A percentile compares a stretch with the other conserved stretches of the same genome.
Conservation (phyloP, 192 early-diverging fungal genomes). For the Thamnidium elegans region DNA sequence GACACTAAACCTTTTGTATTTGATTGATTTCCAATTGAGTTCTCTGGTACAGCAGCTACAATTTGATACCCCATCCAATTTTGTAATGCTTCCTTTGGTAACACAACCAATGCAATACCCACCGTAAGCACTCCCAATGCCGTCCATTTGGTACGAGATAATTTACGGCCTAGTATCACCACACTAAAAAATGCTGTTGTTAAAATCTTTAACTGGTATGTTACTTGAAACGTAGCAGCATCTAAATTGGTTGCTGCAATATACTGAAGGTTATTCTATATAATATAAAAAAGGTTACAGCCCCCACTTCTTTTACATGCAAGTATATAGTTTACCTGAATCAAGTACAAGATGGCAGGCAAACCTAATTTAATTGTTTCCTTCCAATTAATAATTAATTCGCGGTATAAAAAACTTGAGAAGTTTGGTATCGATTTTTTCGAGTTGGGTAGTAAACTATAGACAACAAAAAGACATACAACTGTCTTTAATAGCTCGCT, state of each 20-base stretch:
- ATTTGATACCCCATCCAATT: background rate
- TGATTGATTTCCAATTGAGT: constrained; percentile 37
- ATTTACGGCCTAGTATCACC: constrained; percentile 60
- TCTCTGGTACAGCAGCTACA: constrained; percentile 6
- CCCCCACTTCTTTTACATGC: background rate
- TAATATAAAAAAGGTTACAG: background rate
- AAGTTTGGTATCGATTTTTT: constrained; percentile 23
- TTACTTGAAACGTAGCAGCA: constrained; percentile 94
- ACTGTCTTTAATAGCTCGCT: constrained; percentile 79
- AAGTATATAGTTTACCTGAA: constrained; percentile 53
- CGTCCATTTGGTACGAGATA: constrained; percentile 73
- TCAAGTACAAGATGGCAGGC: constrained; percentile 86
- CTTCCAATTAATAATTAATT: constrained; percentile 66
- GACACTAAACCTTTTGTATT: constrained; percentile 71
- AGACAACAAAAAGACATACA: constrained; percentile 42
- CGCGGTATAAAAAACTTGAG: constrained; percentile 39
- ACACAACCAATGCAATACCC: constrained; percentile 84
- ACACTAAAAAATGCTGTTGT: constrained; percentile 94
- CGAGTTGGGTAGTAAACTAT: constrained; percentile 28
- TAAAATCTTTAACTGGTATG: constrained; percentile 96
- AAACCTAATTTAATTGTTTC: constrained; percentile 68
- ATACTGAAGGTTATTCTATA: constrained; percentile 90
- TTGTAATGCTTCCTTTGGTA: constrained; percentile 39
- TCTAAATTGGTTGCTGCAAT: constrained; percentile 82
- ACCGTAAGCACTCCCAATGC: constrained; percentile 77